A percentile compares a stretch with the other conserved stretches of the same genome.
These are phyloP conservation scores for Moniliophthora roreri DNA, from an alignment of 1,284 basidiomycete species.

Conservation along the genomic window DNA sequence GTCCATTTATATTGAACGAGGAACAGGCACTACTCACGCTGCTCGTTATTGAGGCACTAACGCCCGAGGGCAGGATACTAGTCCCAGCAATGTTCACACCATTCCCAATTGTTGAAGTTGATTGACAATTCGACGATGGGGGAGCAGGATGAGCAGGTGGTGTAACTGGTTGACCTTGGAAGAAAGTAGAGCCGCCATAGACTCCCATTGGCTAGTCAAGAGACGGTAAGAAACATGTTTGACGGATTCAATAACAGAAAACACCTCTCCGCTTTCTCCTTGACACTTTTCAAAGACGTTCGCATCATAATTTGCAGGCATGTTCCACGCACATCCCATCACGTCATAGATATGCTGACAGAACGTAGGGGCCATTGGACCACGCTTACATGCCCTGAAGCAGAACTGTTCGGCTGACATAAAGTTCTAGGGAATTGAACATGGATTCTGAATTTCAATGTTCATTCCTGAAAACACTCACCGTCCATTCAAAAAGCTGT, in stretches of 20 bases:
- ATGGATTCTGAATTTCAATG: not conserved
- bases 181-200: slow-evolving; percentile 65
- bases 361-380: slow-evolving; percentile 56
- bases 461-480: slow-evolving; percentile 22
- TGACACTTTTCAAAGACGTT: slow-evolving; percentile 62
- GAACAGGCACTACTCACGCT: no score
- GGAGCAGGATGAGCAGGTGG: slow-evolving; percentile 61
- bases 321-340: slow-evolving; percentile 53
- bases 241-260: slow-evolving; percentile 8
- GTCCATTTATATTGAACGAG: no score
- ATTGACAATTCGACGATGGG: slow-evolving; percentile 52
- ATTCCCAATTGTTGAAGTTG: slow-evolving; percentile 42
- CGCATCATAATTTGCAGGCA: slow-evolving; percentile 43
- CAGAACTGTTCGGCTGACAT: slow-evolving; percentile 64
- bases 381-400: slow-evolving; percentile 66
- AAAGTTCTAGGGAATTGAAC: slow-evolving; percentile 41
- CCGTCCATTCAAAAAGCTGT: slow-evolving; percentile 70
- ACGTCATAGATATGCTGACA: slow-evolving; percentile 71
- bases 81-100: not conserved
- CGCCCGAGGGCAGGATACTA: no score
- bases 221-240: slow-evolving; percentile 4
- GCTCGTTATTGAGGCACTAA: no score
- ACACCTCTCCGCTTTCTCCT: slow-evolving; percentile 51
- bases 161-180: slow-evolving; percentile 60
- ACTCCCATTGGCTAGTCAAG: slow-evolving; percentile 66